These are phyloP conservation scores for Volvariella volvacea DNA, from an alignment of 1,284 basidiomycete species.

Conservation along the genomic window DNA sequence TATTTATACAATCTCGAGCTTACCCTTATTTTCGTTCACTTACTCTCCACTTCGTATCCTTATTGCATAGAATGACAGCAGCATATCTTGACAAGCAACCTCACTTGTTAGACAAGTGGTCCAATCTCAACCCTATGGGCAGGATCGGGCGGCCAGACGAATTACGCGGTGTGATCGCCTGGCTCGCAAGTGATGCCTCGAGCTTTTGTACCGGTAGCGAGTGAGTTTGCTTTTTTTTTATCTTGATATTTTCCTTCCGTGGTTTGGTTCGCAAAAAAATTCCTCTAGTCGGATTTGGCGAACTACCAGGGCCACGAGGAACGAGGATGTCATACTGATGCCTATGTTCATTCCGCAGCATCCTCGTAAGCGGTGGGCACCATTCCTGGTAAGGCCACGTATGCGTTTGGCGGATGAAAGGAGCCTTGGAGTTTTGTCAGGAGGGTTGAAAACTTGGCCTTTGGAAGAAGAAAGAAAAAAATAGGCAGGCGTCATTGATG, in stretches of 20 bases:
- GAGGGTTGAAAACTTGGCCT: no score
- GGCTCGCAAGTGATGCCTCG: constrained; percentile 77
- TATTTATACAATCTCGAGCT: background rate
- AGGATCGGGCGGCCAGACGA: constrained; percentile 74
- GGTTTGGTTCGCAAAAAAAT: constrained; percentile 6
- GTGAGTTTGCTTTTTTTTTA: constrained; percentile 44
- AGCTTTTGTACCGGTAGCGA: constrained; percentile 75
- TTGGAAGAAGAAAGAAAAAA: no score
- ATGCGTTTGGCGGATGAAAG: background rate
- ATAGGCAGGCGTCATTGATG: no score
- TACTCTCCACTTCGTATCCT: no score
- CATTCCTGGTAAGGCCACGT: constrained; percentile 48
- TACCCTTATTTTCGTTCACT: no score
- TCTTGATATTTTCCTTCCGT: no score
- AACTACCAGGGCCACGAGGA: background rate
- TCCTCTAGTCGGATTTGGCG: no score
- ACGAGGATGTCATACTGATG: background rate
- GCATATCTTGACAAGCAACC: constrained; percentile 69
- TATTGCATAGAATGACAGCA: constrained; percentile 63
- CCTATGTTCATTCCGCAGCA: constrained; percentile 29
- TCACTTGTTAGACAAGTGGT: constrained; percentile 65
- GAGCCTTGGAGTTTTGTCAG: no score
- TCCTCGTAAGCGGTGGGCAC: constrained; percentile 66
- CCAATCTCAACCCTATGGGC: constrained; percentile 68
- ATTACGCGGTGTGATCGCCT: constrained; percentile 68